These are phyloP conservation scores for Oryza coarctata DNA, from an alignment of 176 grass and related monocot genomes.

Conservation along the genomic window DNA sequence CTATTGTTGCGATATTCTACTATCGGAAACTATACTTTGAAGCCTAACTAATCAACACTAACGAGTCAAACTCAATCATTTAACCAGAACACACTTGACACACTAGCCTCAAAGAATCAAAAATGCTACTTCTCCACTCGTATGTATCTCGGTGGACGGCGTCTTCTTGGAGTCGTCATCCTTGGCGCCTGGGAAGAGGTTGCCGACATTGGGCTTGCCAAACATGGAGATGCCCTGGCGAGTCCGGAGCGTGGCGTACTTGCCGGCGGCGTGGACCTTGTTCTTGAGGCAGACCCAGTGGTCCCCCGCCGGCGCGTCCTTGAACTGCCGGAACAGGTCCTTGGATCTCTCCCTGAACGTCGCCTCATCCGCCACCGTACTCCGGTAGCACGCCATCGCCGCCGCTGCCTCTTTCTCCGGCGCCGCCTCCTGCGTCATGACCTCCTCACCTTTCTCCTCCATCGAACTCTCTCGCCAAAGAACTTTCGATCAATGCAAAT, in stretches of 20 bases:
- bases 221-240: conserved; percentile 38
- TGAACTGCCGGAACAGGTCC: conserved; percentile 40
- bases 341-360: conserved; percentile 22
- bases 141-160: background rate
- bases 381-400: conserved; percentile 42
- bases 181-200: background rate
- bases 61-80: background rate
- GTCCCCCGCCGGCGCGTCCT: conserved; percentile 15
- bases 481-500: background rate
- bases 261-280: conserved; percentile 39
- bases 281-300: conserved; percentile 62
- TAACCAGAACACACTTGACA: background rate
- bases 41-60: background rate
- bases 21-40: background rate
- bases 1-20: background rate
- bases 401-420: background rate
- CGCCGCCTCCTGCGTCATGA: background rate
- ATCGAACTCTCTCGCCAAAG: background rate
- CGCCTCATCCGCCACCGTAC: conserved; percentile 15
- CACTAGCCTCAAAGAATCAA: no score
- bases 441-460: background rate
- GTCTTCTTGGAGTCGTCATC: background rate
- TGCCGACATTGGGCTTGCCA: background rate
- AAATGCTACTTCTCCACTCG: background rate
- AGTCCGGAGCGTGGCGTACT: conserved; percentile 29